phyloP scores from a whole-genome alignment of 495 filamentous ascomycete species.

The Glarea lozoyensis region DNA sequence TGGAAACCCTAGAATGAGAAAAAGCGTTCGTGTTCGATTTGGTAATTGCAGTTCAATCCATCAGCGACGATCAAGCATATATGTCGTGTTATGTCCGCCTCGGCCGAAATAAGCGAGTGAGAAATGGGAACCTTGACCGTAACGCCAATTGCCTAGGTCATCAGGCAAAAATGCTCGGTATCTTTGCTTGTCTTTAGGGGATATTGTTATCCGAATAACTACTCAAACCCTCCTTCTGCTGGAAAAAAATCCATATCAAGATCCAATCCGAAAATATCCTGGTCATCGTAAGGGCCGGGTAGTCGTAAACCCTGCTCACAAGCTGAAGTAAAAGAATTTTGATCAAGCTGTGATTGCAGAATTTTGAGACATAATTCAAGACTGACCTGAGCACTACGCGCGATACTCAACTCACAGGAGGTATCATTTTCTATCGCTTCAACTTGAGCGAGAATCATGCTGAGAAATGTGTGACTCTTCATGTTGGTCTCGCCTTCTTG shows the following conservation, averaged over 20 bases:
- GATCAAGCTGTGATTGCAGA: neutral
- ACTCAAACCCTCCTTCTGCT: neutral
- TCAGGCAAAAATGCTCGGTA: too few species aligned
- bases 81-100: too few species aligned
- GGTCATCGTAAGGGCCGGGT: neutral
- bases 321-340: neutral
- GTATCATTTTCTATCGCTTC: slow-evolving; percentile 28
- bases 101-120: too few species aligned
- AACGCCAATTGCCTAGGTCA: too few species aligned
- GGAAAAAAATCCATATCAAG: neutral
- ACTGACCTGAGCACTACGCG: neutral
- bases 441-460: slow-evolving; percentile 33
- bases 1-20: too few species aligned
- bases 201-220: too few species aligned
- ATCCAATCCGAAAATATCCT: neutral
- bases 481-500: slow-evolving; percentile 41
- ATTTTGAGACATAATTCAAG: neutral
- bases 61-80: too few species aligned
- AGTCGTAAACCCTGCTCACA: neutral
- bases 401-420: neutral
- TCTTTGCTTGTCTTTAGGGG: too few species aligned
- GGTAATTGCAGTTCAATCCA: too few species aligned
- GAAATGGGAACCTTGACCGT: too few species aligned
- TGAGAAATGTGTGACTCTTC: slow-evolving; percentile 37
- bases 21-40: too few species aligned